Base-by-base conservation (phyloP, 192 early-diverging fungal species). In the Coemansia sp. region DNA sequence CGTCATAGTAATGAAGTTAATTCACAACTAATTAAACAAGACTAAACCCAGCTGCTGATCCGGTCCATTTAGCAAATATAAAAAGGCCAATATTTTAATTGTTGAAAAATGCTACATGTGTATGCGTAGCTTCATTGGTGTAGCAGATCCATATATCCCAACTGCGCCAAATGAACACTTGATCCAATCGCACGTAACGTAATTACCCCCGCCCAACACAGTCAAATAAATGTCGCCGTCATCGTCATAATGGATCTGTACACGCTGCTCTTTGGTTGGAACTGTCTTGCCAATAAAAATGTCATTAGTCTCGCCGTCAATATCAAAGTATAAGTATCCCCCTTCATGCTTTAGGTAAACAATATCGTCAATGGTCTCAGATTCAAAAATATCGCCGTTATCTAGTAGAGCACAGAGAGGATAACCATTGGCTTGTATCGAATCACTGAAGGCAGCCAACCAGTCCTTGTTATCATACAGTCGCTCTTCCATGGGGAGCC, bases 201-300 rank as follows among this genome's bases (percentile, higher is more conserved):
- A 27, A 27, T 1, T 1, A 27, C 25, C 1, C 1, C 25, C 25
- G 3, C 1, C 25, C 4, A 1, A 60, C n/a, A 0, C 11, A 25
- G 58, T 47, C 25, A 60, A 27, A 23, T 15, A 22, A 17, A 41
- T 60, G 41, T 41, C 11, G 38, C 38, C 58, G 27, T 43, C 21
- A 8, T 60, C 45, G 23, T 47, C 29, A 41, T 48, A 60, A n/a
- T 60, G 41, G 38, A 60, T 60, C 43, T 43, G 41, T 27, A 27
- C 1, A 27, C 25, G 25, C 25, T 27, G 25, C 25, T 27, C 25
- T 27, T 27, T 27, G 25, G 58, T 37, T 47, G 58, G 58, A 43
- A 60, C 21, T 4, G 2, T 10, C 7, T 3, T 60, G 45, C 41
- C 9, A 21, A 43, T 17, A 60, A 47, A 43, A 14, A 60, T 60